Conservation (phyloP, 176 grass and related monocot genomes). For the Triticum urartu region DNA sequence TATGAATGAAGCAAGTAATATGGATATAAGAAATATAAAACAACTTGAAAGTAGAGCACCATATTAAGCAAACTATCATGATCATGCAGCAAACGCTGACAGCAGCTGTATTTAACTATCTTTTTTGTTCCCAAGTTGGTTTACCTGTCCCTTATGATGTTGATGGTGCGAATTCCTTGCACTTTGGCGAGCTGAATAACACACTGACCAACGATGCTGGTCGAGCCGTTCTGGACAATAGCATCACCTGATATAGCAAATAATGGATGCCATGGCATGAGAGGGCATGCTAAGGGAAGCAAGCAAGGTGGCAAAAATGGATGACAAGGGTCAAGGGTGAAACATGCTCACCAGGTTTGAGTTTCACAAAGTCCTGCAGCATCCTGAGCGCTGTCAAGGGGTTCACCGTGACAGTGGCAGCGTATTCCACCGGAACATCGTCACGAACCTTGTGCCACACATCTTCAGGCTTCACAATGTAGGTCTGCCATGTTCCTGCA, state of each 20-base stretch:
- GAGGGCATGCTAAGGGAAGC: neutral
- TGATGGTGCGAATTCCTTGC: constrained; percentile 64
- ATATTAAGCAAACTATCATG: neutral
- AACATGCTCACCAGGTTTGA: constrained; percentile 53
- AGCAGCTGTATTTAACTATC: neutral
- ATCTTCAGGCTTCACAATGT: constrained; percentile 61
- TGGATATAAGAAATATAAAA: neutral
- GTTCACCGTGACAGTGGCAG: constrained; percentile 81
- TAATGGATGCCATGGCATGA: constrained; percentile 13
- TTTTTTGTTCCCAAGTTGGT: neutral
- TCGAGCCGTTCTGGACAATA: constrained; percentile 86
- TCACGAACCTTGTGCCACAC: constrained; percentile 72
- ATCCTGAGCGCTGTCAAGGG: constrained; percentile 70
- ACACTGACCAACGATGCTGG: constrained; percentile 85
- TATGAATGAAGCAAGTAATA: neutral
- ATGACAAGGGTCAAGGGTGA: neutral
- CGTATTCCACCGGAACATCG: constrained; percentile 77
- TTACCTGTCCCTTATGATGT: constrained; percentile 92
- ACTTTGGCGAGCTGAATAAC: constrained; percentile 81
- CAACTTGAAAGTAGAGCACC: neutral
- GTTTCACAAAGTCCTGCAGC: constrained; percentile 71
- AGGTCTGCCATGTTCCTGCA: constrained; percentile 81
- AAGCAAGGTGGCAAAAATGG: neutral
- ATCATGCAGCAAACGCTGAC: neutral
- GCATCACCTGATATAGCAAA: constrained; percentile 52